Conservation (phyloP, 345 rosid species). For the Melaleuca quinquenervia region DNA sequence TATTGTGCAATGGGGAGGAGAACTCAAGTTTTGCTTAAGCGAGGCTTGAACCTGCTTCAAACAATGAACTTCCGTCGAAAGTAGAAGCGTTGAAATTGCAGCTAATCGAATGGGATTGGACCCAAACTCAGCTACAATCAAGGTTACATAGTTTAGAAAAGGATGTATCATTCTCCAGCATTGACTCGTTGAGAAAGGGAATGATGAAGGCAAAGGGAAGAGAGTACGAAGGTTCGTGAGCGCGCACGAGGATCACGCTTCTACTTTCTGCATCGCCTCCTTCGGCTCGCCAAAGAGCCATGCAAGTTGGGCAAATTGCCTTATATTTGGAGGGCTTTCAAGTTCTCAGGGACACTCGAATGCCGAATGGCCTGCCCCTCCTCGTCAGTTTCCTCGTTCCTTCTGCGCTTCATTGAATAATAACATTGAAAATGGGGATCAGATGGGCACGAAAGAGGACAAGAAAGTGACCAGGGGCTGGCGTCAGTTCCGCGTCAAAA, state of each 20-base stretch:
- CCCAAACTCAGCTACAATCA: neutral
- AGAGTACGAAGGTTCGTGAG: neutral
- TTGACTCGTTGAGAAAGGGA: neutral
- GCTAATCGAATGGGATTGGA: neutral
- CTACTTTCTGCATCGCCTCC: neutral
- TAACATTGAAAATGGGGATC: neutral
- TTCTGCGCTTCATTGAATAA: neutral
- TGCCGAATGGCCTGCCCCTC: neutral
- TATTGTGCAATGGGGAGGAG: neutral
- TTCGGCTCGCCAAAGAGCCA: neutral
- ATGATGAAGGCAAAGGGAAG: neutral
- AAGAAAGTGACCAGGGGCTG: neutral
- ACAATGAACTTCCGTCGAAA: neutral
- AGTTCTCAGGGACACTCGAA: neutral
- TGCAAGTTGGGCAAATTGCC: neutral
- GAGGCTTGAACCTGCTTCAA: neutral
- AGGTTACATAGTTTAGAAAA: neutral
- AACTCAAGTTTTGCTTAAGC: neutral
- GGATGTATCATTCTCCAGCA: neutral
- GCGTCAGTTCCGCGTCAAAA: neutral
- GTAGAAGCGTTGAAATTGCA: neutral
- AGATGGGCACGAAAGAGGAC: neutral
- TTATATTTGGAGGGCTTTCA: neutral
- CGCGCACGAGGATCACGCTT: neutral
- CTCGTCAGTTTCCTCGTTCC: neutral